phyloP scores from a whole-genome alignment of 495 filamentous ascomycete species.

The Penicillium coffeae region DNA sequence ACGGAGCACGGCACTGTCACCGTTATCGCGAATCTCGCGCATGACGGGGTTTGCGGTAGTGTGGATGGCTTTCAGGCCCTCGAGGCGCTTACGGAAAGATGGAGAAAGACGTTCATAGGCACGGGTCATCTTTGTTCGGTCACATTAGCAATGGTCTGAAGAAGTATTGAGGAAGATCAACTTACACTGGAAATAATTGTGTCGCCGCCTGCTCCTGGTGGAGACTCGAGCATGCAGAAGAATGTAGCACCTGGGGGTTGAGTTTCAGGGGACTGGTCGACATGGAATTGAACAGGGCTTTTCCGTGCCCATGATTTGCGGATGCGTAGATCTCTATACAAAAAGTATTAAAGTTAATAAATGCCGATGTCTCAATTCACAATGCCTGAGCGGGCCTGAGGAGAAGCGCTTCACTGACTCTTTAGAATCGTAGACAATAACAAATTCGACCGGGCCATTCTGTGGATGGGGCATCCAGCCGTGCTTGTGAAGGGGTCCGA shows the following conservation, averaged over 20 bases:
- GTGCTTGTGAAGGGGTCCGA: constrained; percentile 1
- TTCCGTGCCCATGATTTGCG: constrained; percentile 6
- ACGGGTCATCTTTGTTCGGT: constrained; percentile 4
- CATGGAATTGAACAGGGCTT: constrained; percentile 6
- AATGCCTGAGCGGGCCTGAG: too few relatives aligned
- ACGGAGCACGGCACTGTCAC: not conserved
- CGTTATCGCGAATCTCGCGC: not conserved
- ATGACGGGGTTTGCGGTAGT: not conserved
- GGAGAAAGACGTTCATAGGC: constrained; percentile 1
- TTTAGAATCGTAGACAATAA: constrained; percentile 4
- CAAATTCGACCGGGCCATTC: not conserved
- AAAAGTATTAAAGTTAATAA: not conserved
- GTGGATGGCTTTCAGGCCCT: constrained; percentile 1
- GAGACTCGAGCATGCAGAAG: constrained; percentile 1
- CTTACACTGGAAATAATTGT: constrained; percentile 7
- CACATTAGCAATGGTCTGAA: not conserved
- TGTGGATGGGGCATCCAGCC: not conserved
- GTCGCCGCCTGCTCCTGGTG: not conserved
- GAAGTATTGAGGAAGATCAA: not conserved
- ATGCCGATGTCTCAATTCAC: too few relatives aligned
- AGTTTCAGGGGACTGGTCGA: constrained; percentile 5
- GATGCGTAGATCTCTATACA: constrained; percentile 4
- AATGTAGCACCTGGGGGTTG: constrained; percentile 5
- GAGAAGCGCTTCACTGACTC: too few relatives aligned
- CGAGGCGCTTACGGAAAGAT: not conserved